These are phyloP conservation scores for Cyclostephanos tholiformis DNA, from an alignment of 108 stramenopile genomes.

Conservation along the genomic window DNA sequence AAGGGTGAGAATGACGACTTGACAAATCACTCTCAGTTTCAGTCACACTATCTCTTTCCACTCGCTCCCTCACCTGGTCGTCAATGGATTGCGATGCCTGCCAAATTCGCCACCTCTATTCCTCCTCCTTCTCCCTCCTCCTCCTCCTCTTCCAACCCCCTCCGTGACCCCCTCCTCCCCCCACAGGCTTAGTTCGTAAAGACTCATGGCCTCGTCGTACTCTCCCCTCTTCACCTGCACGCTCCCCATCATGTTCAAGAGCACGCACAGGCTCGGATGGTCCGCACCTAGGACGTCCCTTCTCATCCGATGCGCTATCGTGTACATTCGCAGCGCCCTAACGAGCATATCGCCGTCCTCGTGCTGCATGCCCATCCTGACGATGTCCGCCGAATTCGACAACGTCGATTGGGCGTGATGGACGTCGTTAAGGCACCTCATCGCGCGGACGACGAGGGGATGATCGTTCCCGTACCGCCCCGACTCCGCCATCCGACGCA, in stretches of 20 bases:
- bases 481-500: constrained; percentile 45
- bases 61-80: constrained; percentile 23
- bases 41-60: not conserved
- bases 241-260: constrained; percentile 83
- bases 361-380: constrained; percentile 61
- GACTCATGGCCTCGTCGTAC: constrained; percentile 75
- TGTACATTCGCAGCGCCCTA: constrained; percentile 82
- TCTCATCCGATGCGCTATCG: constrained; percentile 86
- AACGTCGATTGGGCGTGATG: constrained; percentile 71
- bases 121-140: constrained; percentile 26
- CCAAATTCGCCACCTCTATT: constrained; percentile 7
- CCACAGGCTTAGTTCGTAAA: constrained; percentile 71
- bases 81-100: constrained; percentile 40
- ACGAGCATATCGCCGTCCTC: constrained; percentile 64
- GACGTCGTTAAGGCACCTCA: constrained; percentile 63
- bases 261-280: constrained; percentile 74
- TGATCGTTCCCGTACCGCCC: constrained; percentile 54
- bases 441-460: constrained; percentile 52
- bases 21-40: not conserved
- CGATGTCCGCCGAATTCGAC: constrained; percentile 76
- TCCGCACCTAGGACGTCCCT: constrained; percentile 65
- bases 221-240: constrained; percentile 82
- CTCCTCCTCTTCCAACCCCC: constrained; percentile 15
- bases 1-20: not conserved
- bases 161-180: constrained; percentile 49